Percentiles rank a stretch among this genome's conserved stretches.
Conservation (phyloP, 129 eudicot species). For the Saposhnikovia divaricata region DNA sequence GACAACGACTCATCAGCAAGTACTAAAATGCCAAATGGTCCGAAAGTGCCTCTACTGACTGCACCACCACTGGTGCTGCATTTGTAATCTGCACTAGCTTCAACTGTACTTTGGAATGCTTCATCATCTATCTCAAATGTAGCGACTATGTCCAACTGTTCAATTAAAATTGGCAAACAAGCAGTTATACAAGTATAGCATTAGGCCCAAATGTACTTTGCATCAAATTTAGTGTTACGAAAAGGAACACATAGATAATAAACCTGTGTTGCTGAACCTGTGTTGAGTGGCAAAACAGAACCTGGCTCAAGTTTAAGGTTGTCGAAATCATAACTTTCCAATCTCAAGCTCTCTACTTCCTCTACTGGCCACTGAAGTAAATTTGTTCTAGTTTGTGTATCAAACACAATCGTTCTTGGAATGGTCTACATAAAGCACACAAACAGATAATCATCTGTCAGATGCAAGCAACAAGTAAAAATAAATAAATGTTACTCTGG, state of each 20-base stretch:
- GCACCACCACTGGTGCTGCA: constrained; percentile 74
- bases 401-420: constrained; percentile 79
- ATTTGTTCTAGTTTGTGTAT: constrained; percentile 56
- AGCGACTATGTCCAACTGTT: constrained; percentile 72
- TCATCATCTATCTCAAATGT: constrained; percentile 49
- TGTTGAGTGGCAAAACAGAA: constrained; percentile 49
- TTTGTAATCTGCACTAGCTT: constrained; percentile 46
- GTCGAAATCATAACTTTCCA: constrained; percentile 15
- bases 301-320: constrained; percentile 65
- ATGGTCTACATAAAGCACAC: constrained; percentile 38
- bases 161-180: neutral
- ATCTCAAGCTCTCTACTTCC: constrained; percentile 66
- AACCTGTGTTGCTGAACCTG: constrained; percentile 69
- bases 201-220: neutral
- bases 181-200: neutral
- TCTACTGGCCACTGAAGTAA: constrained; percentile 86
- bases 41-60: constrained; percentile 47
- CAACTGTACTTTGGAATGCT: constrained; percentile 26
- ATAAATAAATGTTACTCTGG: neutral
- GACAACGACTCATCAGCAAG: constrained; percentile 55
- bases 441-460: neutral
- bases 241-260: neutral
- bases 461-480: neutral
- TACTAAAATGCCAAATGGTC: constrained; percentile 84
- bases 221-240: neutral